Base-by-base conservation (phyloP, 345 rosid species). In the Carallia brachiata region DNA sequence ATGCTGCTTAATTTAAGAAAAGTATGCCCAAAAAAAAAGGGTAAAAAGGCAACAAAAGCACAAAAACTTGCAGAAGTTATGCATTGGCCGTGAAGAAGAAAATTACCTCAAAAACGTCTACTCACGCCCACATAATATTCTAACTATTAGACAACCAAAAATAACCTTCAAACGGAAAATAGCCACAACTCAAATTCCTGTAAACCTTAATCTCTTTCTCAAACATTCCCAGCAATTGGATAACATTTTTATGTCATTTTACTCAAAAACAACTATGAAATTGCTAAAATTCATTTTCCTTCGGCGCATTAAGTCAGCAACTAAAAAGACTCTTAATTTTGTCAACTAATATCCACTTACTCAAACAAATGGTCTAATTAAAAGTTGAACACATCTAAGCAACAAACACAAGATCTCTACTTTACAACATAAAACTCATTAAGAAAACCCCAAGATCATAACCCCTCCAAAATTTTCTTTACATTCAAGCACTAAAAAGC, bases 351-450 rank as follows among this genome's bases (percentile, higher is more conserved):
- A 7, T 13, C 44, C 27, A 4, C 57, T 50, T 4, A 69, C 44
- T 13, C 13, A 55, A 65, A 36, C 53, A 8, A 55, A 36, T 54
- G n/a, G 52, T 66, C 18, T 31, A 66, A 50, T 37, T 57, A 67
- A 16, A 13, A 0, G 50, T 44, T 44, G 16, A 44, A 15, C 50
- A 44, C 12, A 40, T 40, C 48, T 3, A 40, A 44, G 32, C 59
- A 61, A 54, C 59, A 61, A 54, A n/a, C 28, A 34, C 54, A 80
- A 72, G 69, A 75, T 75, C 77, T 23, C 72, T 73, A 72, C 44
- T 64, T 68, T 54, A 23, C 50, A 47, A 39, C 4, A 65, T 36
- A 65, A 62, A 54, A 62, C 62, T 77, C 61, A 61, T n/a, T 53
- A 68, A 47, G 23, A 6, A 32, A 67, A 58, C 56, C 64, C 58